These are phyloP conservation scores for Mycena indigotica DNA, from an alignment of 768 basidiomycete species.

Conservation along the genomic window DNA sequence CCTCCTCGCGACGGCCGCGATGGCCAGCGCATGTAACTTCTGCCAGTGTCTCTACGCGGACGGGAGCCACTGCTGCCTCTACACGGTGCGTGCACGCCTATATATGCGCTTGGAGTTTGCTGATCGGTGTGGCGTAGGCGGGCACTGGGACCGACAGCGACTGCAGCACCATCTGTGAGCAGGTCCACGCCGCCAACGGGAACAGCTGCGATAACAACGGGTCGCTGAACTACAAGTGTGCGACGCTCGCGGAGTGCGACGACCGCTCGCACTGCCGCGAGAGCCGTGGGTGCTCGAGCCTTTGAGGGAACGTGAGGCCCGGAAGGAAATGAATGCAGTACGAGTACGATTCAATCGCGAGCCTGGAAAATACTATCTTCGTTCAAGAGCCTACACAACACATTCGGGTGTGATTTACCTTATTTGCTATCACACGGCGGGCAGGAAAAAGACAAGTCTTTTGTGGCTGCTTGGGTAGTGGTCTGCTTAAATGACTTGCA, in stretches of 20 bases:
- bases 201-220: background rate
- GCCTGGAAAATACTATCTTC: too few species aligned
- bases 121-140: background rate
- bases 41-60: background rate
- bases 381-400: too few species aligned
- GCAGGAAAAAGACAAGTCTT: too few species aligned
- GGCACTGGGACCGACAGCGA: background rate
- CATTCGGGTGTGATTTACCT: too few species aligned
- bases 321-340: too few species aligned
- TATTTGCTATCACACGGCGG: too few species aligned
- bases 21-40: background rate
- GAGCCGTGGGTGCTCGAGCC: background rate
- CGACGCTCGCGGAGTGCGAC: background rate
- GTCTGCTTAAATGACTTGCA: too few species aligned
- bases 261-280: conserved; percentile 8
- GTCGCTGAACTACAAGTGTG: conserved; percentile 2
- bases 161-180: background rate
- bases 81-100: background rate
- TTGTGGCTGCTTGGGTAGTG: too few species aligned
- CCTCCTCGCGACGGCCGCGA: background rate
- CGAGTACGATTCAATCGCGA: too few species aligned
- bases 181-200: background rate
- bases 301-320: too few species aligned
- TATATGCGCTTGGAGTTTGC: too few species aligned
- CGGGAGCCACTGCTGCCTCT: conserved; percentile 4